Percentiles rank a stretch among this genome's conserved stretches.
Conservation (phyloP, 805 yeast species). For the Candida incommunis region DNA sequence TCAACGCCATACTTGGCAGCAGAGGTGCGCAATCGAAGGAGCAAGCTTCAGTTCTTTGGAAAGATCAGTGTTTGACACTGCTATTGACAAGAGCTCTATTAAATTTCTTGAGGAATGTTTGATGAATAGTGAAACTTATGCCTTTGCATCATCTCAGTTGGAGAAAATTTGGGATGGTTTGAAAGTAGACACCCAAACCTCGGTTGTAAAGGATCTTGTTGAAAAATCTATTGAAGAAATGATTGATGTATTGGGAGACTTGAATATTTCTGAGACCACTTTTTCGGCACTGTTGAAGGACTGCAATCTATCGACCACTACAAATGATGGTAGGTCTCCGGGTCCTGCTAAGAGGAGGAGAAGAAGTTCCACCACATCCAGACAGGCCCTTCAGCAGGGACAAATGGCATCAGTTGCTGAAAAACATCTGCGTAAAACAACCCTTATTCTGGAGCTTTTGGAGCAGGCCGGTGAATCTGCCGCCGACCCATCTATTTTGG, state of each 20-base stretch:
- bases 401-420: constrained; percentile 66
- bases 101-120: constrained; percentile 46
- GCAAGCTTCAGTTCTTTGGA: constrained; percentile 45
- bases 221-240: constrained; percentile 35
- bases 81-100: constrained; percentile 51
- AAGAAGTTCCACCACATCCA: constrained; percentile 56
- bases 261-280: constrained; percentile 42
- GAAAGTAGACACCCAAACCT: constrained; percentile 42
- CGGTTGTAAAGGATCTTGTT: constrained; percentile 44
- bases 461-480: constrained; percentile 29
- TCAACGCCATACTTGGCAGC: constrained; percentile 32
- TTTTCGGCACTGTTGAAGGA: constrained; percentile 46
- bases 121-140: constrained; percentile 18
- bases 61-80: constrained; percentile 37
- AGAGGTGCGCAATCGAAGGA: constrained; percentile 32
- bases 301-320: constrained; percentile 16
- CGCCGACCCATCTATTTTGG: constrained; percentile 14
- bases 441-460: constrained; percentile 65
- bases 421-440: constrained; percentile 59
- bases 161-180: constrained; percentile 41
- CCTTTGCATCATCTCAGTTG: constrained; percentile 36
- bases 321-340: constrained; percentile 8
- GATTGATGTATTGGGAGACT: constrained; percentile 31
- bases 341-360: constrained; percentile 62
- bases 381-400: constrained; percentile 34